Base-by-base conservation (phyloP, 805 yeast genomes). In the Saccharomyces kudriavzevii region DNA sequence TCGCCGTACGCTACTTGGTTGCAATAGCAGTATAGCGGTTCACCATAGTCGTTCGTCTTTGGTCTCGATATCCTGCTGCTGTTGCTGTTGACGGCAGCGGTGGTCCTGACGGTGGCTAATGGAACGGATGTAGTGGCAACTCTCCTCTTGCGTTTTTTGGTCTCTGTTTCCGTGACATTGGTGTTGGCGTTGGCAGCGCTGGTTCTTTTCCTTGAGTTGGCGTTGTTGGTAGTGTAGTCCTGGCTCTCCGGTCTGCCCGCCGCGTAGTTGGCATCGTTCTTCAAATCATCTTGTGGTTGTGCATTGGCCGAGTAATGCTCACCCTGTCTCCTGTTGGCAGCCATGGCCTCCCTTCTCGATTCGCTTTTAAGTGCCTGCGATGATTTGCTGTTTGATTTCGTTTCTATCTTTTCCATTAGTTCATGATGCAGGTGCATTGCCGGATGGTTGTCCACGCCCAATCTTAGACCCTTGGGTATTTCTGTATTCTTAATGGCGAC, bases 1-100 rank as follows among this genome's bases (percentile, higher is more conserved):
- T 94, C 98, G 20, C 99, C 99, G 67, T 87, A 94, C 4, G 97
- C 92, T 0, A 91, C 96, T 68, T 91, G 97, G 68, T 90, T 89
- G 73, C 99, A 94, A 73, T 92, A 91, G 70, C 99, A 94, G 68
- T 92, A 92, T 1, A 90, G 81, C 0, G 96, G 96, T 64, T 91
- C 97, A 24, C 75, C 77, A 49, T 67, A 70, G 27, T 68, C 73
- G 53, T 70, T 64, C 54, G 65, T 55, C 61, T 63, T 56, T 50
- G 54, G 46, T 47, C 50, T 52, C 45, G 46, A 45, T 52, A 56
- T 45, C 47, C 55, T 48, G 50, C 49, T 49, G 57, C 47, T 40
- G 58, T 28, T 46, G 60, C 51, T 40, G 59, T 40, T 40, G 50
- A 29, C 17, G 49, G 40, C 14, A 3, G 35, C 17, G 2, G 35